phyloP scores from a whole-genome alignment of 768 basidiomycete species.

The Cystoderma amianthinum region DNA sequence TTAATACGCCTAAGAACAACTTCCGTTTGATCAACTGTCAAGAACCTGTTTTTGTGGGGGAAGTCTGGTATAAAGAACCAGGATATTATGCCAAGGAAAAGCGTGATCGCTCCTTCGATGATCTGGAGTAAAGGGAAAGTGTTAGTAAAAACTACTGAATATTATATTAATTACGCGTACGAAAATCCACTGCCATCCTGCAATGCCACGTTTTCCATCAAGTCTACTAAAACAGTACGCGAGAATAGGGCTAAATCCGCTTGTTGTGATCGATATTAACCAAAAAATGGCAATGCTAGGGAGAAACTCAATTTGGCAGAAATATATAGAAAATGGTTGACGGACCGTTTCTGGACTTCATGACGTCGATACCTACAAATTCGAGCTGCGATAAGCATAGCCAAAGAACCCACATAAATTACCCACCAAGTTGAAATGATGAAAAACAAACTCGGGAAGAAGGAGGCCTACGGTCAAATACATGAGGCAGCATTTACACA shows the following conservation, averaged over 20 bases:
- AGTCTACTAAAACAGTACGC: constrained; percentile 35
- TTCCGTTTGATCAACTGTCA: constrained; percentile 33
- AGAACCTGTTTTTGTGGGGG: constrained; percentile 39
- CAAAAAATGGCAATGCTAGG: constrained; percentile 31
- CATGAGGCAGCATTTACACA: no score
- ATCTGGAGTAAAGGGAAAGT: constrained; percentile 19
- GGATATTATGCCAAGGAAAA: constrained; percentile 30
- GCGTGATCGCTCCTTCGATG: constrained; percentile 37
- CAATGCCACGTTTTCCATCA: constrained; percentile 28
- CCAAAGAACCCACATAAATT: no score
- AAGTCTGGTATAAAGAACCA: constrained; percentile 39
- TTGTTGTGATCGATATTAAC: constrained; percentile 29
- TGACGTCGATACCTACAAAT: constrained; percentile 40
- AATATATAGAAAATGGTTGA: constrained; percentile 1
- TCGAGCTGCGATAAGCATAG: no score
- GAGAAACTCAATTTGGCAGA: background rate
- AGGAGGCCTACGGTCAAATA: constrained; percentile 32
- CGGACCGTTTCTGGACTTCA: constrained; percentile 37
- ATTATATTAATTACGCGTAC: constrained; percentile 23
- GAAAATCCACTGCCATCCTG: constrained; percentile 47
- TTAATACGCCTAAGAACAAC: constrained; percentile 39
- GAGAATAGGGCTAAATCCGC: constrained; percentile 35
- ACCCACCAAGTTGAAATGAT: constrained; percentile 39
- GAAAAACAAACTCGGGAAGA: constrained; percentile 38
- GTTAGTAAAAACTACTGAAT: background rate